A percentile compares a stretch with the other conserved stretches of the same genome.
These are phyloP conservation scores for Vitis labrusca DNA, from an alignment of 164 flowering plant genomes.

Conservation along the genomic window DNA sequence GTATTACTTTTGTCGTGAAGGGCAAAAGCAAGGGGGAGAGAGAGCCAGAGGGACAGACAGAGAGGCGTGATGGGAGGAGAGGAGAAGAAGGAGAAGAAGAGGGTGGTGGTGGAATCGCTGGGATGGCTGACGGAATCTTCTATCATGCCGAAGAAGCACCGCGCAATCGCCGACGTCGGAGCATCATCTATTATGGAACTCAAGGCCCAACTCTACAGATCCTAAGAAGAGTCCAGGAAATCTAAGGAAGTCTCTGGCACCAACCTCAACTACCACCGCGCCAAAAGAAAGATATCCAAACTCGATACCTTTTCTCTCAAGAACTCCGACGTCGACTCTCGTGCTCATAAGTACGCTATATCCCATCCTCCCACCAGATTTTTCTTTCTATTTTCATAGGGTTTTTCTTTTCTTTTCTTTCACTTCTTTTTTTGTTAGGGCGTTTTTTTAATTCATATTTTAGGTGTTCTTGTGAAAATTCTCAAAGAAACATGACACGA, in stretches of 20 bases:
- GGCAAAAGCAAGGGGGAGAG: too few relatives aligned
- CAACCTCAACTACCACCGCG: conserved; percentile 69
- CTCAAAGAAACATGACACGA: too few relatives aligned
- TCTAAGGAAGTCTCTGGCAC: conserved; percentile 44
- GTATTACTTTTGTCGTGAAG: too few relatives aligned
- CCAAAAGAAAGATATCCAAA: conserved; percentile 58
- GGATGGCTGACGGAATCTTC: conserved; percentile 99
- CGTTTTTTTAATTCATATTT: not conserved
- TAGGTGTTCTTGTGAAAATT: too few relatives aligned
- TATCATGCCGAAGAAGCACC: conserved; percentile 84
- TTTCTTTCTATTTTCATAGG: not conserved
- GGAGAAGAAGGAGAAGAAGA: conserved; percentile 43
- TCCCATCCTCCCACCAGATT: not conserved
- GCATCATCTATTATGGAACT: conserved; percentile 84
- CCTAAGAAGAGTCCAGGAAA: conserved; percentile 75
- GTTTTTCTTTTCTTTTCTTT: conserved; percentile 4
- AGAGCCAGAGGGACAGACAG: not conserved
- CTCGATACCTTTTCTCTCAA: conserved; percentile 54
- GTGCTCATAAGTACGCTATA: conserved; percentile 62
- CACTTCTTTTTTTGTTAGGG: not conserved
- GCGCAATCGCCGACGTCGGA: conserved; percentile 89
- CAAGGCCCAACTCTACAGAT: conserved; percentile 91
- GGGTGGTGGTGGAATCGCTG: conserved; percentile 66
- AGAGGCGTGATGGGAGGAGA: conserved; percentile 28
- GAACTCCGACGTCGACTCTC: conserved; percentile 87